phyloP scores from a whole-genome alignment of 108 stramenopile genomes.

The Fragilaria radians region DNA sequence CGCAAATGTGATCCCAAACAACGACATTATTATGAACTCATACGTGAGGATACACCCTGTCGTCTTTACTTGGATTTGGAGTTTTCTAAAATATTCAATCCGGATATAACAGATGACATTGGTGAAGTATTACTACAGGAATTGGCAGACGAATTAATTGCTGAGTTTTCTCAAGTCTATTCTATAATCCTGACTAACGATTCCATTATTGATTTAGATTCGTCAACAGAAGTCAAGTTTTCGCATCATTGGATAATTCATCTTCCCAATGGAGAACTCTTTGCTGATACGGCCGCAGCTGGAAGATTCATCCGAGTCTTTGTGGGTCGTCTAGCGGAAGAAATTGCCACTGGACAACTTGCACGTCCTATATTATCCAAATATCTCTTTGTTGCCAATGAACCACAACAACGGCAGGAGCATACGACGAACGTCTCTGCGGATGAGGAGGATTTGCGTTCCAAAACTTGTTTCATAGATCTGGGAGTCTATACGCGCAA shows the following conservation, averaged over 20 bases:
- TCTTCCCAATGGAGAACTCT: constrained; percentile 52
- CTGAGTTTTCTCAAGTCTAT: constrained; percentile 38
- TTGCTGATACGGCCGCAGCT: constrained; percentile 54
- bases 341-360: constrained; percentile 37
- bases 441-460: constrained; percentile 7
- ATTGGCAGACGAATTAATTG: constrained; percentile 47
- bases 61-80: constrained; percentile 97
- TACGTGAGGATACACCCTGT: constrained; percentile 82
- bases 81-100: constrained; percentile 65
- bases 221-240: constrained; percentile 85
- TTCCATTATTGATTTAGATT: constrained; percentile 84
- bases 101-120: constrained; percentile 38
- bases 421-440: background rate
- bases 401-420: constrained; percentile 10
- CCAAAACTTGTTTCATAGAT: constrained; percentile 76
- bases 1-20: constrained; percentile 48
- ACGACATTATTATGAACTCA: constrained; percentile 92
- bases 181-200: constrained; percentile 13
- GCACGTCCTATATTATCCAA: constrained; percentile 38
- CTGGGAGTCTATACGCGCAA: constrained; percentile 88
- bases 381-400: constrained; percentile 55
- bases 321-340: constrained; percentile 50
- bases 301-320: constrained; percentile 68
- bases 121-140: constrained; percentile 45
- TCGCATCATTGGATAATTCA: constrained; percentile 90